A percentile compares a stretch with the other conserved stretches of the same genome.
Evolutionary conservation across 164 flowering plant genomes (phyloP).

Genomic region (Stephania japonica): DNA sequence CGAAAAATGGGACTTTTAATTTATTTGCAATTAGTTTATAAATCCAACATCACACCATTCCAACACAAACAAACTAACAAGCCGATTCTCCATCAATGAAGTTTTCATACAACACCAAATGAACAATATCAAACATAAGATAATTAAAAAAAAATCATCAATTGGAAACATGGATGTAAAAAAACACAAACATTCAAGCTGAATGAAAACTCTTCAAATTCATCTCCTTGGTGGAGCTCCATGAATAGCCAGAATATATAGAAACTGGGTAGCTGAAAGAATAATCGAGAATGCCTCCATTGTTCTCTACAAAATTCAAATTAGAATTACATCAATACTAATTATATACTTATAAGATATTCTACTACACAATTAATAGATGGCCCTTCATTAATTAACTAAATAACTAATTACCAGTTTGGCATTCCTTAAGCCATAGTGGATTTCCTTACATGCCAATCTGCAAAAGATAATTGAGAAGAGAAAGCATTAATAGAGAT

Average conservation of each 20-base stretch:
- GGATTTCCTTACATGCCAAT: constrained; percentile 82
- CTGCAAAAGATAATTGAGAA: constrained; percentile 29
- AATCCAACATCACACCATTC: background rate
- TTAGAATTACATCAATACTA: background rate
- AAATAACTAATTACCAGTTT: constrained; percentile 59
- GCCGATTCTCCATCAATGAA: background rate
- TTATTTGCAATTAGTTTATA: background rate
- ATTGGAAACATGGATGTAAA: background rate
- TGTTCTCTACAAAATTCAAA: constrained; percentile 52
- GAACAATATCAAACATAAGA: background rate
- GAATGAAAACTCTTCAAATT: constrained; percentile 7
- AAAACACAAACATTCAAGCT: background rate
- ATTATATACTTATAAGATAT: background rate
- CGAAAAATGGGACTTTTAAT: too few relatives aligned
- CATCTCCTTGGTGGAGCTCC: constrained; percentile 30
- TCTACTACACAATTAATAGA: too few relatives aligned
- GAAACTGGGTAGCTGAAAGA: constrained; percentile 69
- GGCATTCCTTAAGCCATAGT: constrained; percentile 43
- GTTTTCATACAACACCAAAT: background rate
- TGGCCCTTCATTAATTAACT: background rate
- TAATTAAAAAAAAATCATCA: background rate
- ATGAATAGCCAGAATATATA: constrained; percentile 63
- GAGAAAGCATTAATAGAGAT: too few relatives aligned
- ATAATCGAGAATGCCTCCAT: constrained; percentile 90
- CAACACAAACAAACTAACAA: background rate